phyloP scores from a whole-genome alignment of 1,284 basidiomycete species.

The Cutaneotrichosporon sp. region DNA sequence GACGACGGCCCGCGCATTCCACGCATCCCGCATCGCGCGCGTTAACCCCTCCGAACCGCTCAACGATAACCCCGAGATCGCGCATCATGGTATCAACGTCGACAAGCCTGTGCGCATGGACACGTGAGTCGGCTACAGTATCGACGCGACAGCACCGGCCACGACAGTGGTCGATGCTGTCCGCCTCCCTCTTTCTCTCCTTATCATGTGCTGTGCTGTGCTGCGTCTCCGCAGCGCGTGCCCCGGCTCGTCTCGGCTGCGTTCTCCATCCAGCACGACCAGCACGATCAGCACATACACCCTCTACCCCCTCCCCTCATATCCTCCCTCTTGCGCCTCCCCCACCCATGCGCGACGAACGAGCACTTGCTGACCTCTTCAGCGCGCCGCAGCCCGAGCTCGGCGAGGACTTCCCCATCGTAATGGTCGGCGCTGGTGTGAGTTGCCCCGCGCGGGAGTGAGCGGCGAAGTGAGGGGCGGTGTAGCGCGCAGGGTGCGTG shows the following conservation, averaged over 20 bases:
- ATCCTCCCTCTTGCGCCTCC: too few species aligned
- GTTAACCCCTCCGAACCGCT: conserved; percentile 20
- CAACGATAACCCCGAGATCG: conserved; percentile 32
- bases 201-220: too few species aligned
- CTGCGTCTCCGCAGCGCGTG: too few species aligned
- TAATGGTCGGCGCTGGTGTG: conserved; percentile 79
- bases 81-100: conserved; percentile 42
- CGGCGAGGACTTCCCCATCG: conserved; percentile 72
- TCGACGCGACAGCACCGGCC: too few species aligned
- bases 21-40: not conserved
- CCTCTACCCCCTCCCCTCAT: too few species aligned
- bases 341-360: too few species aligned
- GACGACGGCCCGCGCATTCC: not conserved
- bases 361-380: not conserved
- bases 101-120: conserved; percentile 41
- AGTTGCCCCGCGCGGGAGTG: conserved; percentile 15
- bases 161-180: too few species aligned
- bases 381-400: conserved; percentile 42
- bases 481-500: not conserved
- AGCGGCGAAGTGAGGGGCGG: not conserved
- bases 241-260: too few species aligned
- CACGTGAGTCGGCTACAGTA: conserved; percentile 42
- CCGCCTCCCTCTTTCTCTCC: too few species aligned
- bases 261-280: too few species aligned
- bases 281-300: too few species aligned